Evolutionary conservation across 306 rosid genomes (phyloP), one percentile per base, ranked within the genome.

Genomic region (Gastrolobium villosum): DNA sequence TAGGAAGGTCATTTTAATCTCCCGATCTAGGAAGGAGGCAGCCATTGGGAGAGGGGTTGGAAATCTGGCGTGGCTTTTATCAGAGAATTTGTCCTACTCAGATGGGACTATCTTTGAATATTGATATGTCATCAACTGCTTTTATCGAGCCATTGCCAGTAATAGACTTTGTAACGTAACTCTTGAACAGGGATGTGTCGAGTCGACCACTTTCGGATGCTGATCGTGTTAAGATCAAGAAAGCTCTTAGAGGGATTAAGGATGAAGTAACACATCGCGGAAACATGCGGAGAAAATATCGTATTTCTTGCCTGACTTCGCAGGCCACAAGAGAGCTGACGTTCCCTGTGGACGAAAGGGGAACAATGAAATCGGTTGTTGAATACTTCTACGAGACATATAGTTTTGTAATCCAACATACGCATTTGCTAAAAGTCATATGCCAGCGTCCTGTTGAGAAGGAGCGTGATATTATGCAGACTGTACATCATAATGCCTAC

Each of bases 81-180:
- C 99, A 96, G 65, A 96, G 99, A 68, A 96, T 96, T 59, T 94
- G 99, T 4, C 99, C 98, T 10, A 96, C 99, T 5, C 99, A 96
- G 79, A 96, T 96, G 99, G 98, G 99, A 2, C 76, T 96, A 8
- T 93, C 99, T 1, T 85, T 96, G 6, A 96, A 96, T 46, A 96
- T 96, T 73, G 99, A 96, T 60, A 96, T 96, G 99, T 96, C 99
- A 1, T 96, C 99, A 20, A 93, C 97, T 3, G 99, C 99, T 0
- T 96, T 96, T 72, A 90, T 96, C 28, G 99, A 96, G 87, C 97
- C 99, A 2, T 68, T 96, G 85, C 98, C 98, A 0, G 98, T 96
- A n/a, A 93, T 91, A 5, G 98, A 96, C 0, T 96, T 96, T 20
- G 98, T 96, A 1, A 79, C 86, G 1, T 90, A 96, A 81, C 91